These are phyloP conservation scores for Calonectria pseudoreteaudii DNA, from an alignment of 2,329 filamentous ascomycete genomes.

Conservation along the genomic window DNA sequence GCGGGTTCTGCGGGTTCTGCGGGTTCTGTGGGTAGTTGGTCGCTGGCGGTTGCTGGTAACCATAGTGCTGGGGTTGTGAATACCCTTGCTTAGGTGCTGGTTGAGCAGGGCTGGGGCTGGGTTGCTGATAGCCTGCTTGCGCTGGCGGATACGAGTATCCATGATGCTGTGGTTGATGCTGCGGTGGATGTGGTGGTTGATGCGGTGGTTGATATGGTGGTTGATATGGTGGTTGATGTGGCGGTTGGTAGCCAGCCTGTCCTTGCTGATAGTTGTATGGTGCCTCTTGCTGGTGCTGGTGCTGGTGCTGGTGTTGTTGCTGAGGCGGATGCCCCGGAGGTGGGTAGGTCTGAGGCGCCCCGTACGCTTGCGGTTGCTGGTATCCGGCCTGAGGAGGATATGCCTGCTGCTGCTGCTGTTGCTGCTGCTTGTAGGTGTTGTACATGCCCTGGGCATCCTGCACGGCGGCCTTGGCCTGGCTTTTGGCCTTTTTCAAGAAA, in stretches of 20 bases:
- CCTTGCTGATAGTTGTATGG: background rate
- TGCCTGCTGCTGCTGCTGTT: background rate
- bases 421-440: conserved; percentile 8
- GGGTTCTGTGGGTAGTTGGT: no score
- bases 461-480: conserved; percentile 16
- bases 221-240: background rate
- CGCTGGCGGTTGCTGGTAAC: background rate
- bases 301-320: background rate
- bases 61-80: background rate
- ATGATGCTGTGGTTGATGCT: background rate
- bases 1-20: no score
- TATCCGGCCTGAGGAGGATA: background rate
- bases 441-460: conserved; percentile 21
- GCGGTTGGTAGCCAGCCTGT: background rate
- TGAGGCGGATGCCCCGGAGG: background rate
- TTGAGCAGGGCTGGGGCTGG: background rate
- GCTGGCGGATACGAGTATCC: background rate
- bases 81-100: background rate
- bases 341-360: background rate
- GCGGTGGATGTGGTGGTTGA: background rate
- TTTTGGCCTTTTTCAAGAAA: conserved; percentile 19
- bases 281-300: background rate
- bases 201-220: background rate
- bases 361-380: background rate
- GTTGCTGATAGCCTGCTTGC: background rate